Conservation (phyloP, 345 rosid genomes). For the Stellera chamaejasme region DNA sequence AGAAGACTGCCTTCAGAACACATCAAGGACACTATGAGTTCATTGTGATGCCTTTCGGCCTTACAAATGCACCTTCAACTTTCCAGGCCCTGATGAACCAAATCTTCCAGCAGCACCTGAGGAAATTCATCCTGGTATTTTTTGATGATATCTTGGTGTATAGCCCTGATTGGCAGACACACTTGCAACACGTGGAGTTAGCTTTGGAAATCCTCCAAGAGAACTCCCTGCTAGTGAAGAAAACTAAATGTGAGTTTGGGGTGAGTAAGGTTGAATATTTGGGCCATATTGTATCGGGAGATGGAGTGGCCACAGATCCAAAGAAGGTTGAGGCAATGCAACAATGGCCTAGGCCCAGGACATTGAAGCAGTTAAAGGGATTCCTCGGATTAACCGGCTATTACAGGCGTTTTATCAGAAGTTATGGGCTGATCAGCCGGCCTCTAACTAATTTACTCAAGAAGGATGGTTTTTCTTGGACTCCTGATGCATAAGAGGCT, state of each 20-base stretch:
- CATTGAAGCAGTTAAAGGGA: neutral
- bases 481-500: no score
- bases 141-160: neutral
- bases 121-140: neutral
- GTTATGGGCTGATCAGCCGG: neutral
- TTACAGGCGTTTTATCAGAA: neutral
- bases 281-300: neutral
- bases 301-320: neutral
- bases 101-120: neutral
- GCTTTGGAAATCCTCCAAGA: neutral
- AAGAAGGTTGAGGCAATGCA: neutral
- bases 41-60: neutral
- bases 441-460: neutral
- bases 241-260: neutral
- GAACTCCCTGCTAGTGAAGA: neutral
- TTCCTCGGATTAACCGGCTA: neutral
- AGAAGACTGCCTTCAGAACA: neutral
- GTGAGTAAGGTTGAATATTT: neutral
- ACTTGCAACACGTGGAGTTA: no score
- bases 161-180: neutral
- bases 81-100: neutral
- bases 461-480: neutral
- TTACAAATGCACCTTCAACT: neutral
- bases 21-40: neutral
- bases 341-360: neutral